Conservation (phyloP, 768 basidiomycete species). For the Collybia sp. region DNA sequence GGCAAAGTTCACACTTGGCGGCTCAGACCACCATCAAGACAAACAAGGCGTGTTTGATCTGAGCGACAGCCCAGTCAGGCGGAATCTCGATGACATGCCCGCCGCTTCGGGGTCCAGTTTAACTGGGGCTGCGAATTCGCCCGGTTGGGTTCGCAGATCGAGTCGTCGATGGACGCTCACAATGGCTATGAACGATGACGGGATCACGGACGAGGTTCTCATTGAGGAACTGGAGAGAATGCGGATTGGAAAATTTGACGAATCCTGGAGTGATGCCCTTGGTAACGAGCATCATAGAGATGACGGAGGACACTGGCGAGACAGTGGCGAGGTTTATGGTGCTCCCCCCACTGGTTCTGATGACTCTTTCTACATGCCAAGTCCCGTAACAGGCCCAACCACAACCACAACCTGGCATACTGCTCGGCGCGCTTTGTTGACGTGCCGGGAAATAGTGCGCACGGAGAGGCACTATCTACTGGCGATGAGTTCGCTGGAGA, state of each 20-base stretch:
- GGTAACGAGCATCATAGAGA: neutral
- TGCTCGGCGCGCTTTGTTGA: conserved; percentile 19
- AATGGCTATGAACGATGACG: conserved; percentile 46
- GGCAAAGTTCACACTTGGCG: too few relatives aligned
- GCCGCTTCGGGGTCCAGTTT: too few relatives aligned
- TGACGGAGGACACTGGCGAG: neutral
- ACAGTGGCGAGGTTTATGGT: neutral
- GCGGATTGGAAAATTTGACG: conserved; percentile 9
- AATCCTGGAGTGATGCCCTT: conserved; percentile 5
- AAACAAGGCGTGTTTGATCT: too few relatives aligned
- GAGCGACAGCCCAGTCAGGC: too few relatives aligned
- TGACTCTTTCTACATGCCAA: conserved; percentile 4
- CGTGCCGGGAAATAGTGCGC: conserved; percentile 21
- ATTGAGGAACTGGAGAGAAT: conserved; percentile 44
- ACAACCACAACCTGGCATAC: conserved; percentile 12
- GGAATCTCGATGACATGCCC: too few relatives aligned
- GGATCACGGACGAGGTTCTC: conserved; percentile 44
- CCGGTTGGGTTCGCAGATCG: neutral
- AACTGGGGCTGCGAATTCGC: too few relatives aligned
- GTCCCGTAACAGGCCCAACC: neutral
- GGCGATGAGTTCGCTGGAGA: conserved; percentile 8
- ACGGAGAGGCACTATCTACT: conserved; percentile 14
- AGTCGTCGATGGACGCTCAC: conserved; percentile 35
- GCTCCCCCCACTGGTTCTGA: neutral
- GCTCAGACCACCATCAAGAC: too few relatives aligned